Conservation (phyloP, 176 grass and related monocot species). For the Carex littledalei region DNA sequence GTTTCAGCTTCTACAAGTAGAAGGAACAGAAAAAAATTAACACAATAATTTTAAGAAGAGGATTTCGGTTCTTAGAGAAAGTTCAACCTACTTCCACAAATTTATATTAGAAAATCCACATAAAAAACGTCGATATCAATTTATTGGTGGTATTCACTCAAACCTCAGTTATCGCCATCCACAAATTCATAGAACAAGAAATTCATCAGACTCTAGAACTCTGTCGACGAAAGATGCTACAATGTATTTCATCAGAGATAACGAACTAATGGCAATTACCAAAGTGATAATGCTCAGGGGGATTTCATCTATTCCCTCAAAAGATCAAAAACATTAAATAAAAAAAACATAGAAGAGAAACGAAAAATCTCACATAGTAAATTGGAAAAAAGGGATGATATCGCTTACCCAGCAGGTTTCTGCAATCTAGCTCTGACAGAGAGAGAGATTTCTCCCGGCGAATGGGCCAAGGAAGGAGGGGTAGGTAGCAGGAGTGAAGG, state of each 20-base stretch:
- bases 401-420: background rate
- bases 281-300: background rate
- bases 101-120: background rate
- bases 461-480: too few species aligned
- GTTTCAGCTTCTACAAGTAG: background rate
- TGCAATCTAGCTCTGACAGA: background rate
- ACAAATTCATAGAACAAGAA: background rate
- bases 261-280: background rate
- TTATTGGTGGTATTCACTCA: background rate
- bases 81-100: background rate
- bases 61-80: background rate
- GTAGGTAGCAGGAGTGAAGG: background rate
- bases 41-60: background rate
- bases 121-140: background rate
- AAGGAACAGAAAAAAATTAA: background rate
- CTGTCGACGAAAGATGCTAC: background rate
- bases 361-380: too few species aligned
- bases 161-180: background rate
- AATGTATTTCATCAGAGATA: background rate
- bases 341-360: background rate
- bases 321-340: background rate
- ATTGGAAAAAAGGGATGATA: background rate
- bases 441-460: background rate
- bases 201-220: background rate
- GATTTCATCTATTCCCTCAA: background rate